Evolutionary conservation across 768 basidiomycete genomes (phyloP), one percentile per base, ranked within the genome.

Genomic region (Melanogaster broomeanus): DNA sequence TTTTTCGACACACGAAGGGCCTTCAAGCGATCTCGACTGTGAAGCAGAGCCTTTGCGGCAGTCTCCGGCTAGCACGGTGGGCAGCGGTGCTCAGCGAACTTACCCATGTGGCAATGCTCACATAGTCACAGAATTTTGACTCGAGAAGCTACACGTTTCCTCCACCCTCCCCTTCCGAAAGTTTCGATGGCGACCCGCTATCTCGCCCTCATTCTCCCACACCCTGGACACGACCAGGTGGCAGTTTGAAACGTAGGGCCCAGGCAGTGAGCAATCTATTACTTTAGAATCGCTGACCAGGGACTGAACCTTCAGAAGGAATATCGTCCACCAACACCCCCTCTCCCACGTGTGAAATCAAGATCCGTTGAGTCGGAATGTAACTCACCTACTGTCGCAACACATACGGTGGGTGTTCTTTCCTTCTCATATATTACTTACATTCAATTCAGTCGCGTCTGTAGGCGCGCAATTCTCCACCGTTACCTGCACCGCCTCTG

Each of bases 261-360:
- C 68, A 63, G 46, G 53, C 48, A 7, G 70, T 70, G 52, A 53
- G 68, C 52, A 43, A 41, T 24, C 19, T 25, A 37, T 37, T 19
- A 12, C n/a, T 46, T 2, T 11, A 18, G 31, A 41, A 45, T 31
- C 40, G 43, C 46, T 43, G n/a, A 27, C 18, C 15, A 42, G 24
- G 27, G 18, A 45, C 49, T 54, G 45, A 49, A 41, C 37, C 28
- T 35, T 60, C 15, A 43, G 4, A 48, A 82, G 82, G 65, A 72
- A 30, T 83, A 80, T 62, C 76, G 82, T n/a, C 80, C 82, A 39
- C 82, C 82, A 5, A 83, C 82, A 1, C 82, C 82, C 3, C 82
- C 82, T 24, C 65, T 81, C 22, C 74, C 72, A 30, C 66, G 69
- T 40, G 72, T 70, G 58, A 72, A 69, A 61, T 68, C 63, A 27